phyloP scores from a whole-genome alignment of 2,329 filamentous ascomycete species.

The Colletotrichum liaoningense region DNA sequence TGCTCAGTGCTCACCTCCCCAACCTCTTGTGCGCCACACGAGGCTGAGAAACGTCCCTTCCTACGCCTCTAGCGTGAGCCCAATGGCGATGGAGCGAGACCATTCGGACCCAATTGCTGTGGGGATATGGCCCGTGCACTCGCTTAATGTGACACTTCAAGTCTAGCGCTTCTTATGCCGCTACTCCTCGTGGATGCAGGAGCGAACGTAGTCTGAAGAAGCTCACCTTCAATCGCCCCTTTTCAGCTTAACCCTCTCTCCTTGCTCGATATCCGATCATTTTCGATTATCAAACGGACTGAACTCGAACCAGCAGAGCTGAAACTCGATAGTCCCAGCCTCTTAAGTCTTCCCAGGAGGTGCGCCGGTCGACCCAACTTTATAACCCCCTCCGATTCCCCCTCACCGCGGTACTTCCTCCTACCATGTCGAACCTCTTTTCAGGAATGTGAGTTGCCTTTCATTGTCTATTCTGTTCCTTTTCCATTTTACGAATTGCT shows the following conservation, averaged over 20 bases:
- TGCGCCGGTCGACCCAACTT: constrained; percentile 23
- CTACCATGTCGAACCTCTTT: constrained; percentile 69
- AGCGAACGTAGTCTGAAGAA: constrained; percentile 36
- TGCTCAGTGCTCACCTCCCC: background rate
- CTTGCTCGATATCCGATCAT: constrained; percentile 33
- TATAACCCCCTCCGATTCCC: constrained; percentile 38
- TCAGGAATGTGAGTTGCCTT: constrained; percentile 68
- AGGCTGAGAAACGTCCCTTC: constrained; percentile 31
- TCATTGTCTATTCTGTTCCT: constrained; percentile 30
- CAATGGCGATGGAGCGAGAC: constrained; percentile 27
- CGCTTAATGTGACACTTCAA: constrained; percentile 34
- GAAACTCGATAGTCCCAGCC: constrained; percentile 26
- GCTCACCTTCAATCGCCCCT: constrained; percentile 37
- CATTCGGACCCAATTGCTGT: constrained; percentile 27
- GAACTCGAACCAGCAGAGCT: constrained; percentile 25
- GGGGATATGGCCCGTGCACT: constrained; percentile 29
- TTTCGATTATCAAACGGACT: constrained; percentile 33
- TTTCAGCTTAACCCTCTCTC: constrained; percentile 35
- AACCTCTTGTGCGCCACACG: constrained; percentile 28
- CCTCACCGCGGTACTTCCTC: constrained; percentile 33
- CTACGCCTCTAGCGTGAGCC: constrained; percentile 12
- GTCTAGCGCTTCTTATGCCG: constrained; percentile 35
- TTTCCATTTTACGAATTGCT: constrained; percentile 17
- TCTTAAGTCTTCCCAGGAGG: constrained; percentile 26
- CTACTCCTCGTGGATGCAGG: constrained; percentile 36